phyloP scores from a whole-genome alignment of 208 protist genomes.

The Leishmania amazonensis region DNA sequence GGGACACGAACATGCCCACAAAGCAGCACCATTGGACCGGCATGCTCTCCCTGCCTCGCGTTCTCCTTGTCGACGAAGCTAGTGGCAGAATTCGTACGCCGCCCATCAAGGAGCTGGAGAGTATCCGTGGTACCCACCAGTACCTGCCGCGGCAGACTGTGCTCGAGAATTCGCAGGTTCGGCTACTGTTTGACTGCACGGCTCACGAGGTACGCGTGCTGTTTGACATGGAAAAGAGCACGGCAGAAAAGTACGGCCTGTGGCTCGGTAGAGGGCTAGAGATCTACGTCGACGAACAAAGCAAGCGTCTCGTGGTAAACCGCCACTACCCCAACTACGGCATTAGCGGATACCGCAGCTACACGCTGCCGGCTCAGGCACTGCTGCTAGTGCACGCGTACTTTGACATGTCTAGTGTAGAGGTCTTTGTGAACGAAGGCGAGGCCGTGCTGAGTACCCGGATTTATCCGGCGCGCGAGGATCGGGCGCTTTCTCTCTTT shows the following conservation, averaged over 20 bases:
- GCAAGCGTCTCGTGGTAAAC: slow-evolving; percentile 43
- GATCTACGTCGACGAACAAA: slow-evolving; percentile 50
- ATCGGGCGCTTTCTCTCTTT: slow-evolving; percentile 42
- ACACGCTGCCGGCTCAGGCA: slow-evolving; percentile 28
- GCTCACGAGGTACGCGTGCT: slow-evolving; percentile 46
- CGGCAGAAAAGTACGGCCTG: slow-evolving; percentile 62
- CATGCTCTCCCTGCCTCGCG: slow-evolving; percentile 49
- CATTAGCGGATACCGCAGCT: slow-evolving; percentile 64
- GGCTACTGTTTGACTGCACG: slow-evolving; percentile 38
- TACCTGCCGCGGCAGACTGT: slow-evolving; percentile 34
- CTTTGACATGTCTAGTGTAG: slow-evolving; percentile 57
- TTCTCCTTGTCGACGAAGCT: slow-evolving; percentile 37
- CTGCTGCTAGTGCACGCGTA: slow-evolving; percentile 45
- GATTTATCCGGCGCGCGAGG: slow-evolving; percentile 45
- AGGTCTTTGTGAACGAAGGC: slow-evolving; percentile 68
- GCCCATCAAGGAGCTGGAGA: slow-evolving; percentile 44
- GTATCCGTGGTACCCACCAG: slow-evolving; percentile 37
- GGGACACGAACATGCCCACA: slow-evolving; percentile 58
- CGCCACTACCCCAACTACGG: slow-evolving; percentile 56
- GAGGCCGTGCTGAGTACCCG: slow-evolving; percentile 44
- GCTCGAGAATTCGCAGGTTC: slow-evolving; percentile 33
- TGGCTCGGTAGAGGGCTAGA: slow-evolving; percentile 57
- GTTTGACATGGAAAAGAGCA: slow-evolving; percentile 40
- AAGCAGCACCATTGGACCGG: slow-evolving; percentile 53
- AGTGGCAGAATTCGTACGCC: slow-evolving; percentile 36